phyloP scores from a whole-genome alignment of 169 alveolate genomes.

The Plasmodium adleri region DNA sequence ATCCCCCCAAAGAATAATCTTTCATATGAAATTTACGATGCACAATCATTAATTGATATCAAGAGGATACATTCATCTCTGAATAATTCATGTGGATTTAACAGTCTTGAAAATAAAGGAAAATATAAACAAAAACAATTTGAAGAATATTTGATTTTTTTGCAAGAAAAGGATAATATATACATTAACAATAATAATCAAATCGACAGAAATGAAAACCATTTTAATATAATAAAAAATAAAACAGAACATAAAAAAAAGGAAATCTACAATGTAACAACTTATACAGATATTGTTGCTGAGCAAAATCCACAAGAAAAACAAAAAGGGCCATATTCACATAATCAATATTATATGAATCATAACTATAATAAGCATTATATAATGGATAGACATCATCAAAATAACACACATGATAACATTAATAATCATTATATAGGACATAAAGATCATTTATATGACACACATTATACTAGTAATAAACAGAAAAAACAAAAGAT shows the following conservation, averaged over 20 bases:
- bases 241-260: neutral
- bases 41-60: conserved; percentile 17
- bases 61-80: conserved; percentile 5
- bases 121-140: conserved; percentile 4
- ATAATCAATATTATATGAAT: too few relatives aligned
- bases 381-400: too few relatives aligned
- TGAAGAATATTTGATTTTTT: neutral
- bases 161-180: neutral
- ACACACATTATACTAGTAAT: too few relatives aligned
- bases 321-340: too few relatives aligned
- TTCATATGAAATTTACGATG: conserved; percentile 16
- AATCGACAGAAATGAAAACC: neutral
- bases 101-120: neutral
- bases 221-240: neutral
- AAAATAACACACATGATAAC: too few relatives aligned
- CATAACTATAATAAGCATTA: too few relatives aligned
- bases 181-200: neutral
- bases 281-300: neutral
- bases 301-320: too few relatives aligned
- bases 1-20: conserved; percentile 18
- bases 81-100: conserved; percentile 5
- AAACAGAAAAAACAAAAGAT: too few relatives aligned
- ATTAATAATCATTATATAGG: too few relatives aligned
- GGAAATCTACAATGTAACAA: neutral
- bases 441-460: too few relatives aligned